These are phyloP conservation scores for Cudoniella acicularis DNA, from an alignment of 495 filamentous ascomycete species.

Conservation along the genomic window DNA sequence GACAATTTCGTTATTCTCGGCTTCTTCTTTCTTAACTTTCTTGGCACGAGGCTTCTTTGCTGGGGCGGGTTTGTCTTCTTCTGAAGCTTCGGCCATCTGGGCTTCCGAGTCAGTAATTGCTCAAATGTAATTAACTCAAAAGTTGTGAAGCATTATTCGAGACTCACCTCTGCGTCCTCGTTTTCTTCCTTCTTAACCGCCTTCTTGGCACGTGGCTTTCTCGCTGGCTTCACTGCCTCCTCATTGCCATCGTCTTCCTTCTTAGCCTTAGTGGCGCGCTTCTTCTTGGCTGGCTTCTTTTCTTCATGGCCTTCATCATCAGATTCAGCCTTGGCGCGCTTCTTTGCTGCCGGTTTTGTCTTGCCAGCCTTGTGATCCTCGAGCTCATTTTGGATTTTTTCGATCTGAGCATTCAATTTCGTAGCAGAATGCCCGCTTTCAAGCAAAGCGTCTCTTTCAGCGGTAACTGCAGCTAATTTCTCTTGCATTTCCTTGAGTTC, in stretches of 20 bases:
- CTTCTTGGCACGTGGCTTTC: conserved; percentile 18
- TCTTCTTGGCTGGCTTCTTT: background rate
- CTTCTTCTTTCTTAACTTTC: conserved; percentile 20
- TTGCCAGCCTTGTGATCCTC: conserved; percentile 12
- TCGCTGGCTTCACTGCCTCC: conserved; percentile 6
- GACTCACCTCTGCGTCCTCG: background rate
- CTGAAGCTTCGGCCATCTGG: background rate
- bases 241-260: conserved; percentile 3
- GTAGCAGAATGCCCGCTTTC: background rate
- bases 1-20: background rate
- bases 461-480: background rate
- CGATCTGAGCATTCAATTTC: conserved; percentile 11
- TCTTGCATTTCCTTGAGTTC: conserved; percentile 5
- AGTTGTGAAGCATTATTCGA: too few species aligned
- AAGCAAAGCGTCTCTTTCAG: conserved; percentile 2
- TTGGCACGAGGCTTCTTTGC: conserved; percentile 20
- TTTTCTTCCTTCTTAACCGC: conserved; percentile 4
- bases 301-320: conserved; percentile 4
- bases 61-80: conserved; percentile 6
- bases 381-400: conserved; percentile 6
- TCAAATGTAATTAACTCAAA: too few species aligned
- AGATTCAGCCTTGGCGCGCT: conserved; percentile 1
- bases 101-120: background rate
- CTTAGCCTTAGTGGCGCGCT: background rate
- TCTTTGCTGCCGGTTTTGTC: background rate